phyloP scores from a whole-genome alignment of 371 early-diverging fungal species.

The Mortierella sp. region DNA sequence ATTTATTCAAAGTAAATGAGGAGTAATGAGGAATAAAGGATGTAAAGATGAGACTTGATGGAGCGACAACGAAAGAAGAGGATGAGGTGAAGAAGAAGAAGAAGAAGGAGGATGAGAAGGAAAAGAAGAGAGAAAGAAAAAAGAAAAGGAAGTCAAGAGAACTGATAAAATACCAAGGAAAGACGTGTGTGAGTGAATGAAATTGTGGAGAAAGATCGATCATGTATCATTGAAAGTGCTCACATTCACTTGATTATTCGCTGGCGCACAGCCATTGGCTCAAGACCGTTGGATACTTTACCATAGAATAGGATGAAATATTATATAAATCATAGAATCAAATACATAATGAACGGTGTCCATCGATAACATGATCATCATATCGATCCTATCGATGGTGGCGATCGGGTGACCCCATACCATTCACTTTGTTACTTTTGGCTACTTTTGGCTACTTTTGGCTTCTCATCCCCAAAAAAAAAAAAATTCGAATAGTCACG shows the following conservation, averaged over 20 bases:
- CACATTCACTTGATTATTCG: neutral
- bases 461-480: too few relatives aligned
- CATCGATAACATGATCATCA: too few relatives aligned
- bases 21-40: neutral
- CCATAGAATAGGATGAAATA: neutral
- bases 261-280: conserved; percentile 34
- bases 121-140: neutral
- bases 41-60: neutral
- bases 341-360: too few relatives aligned
- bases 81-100: neutral
- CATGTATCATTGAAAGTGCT: neutral
- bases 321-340: too few relatives aligned
- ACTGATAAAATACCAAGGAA: neutral
- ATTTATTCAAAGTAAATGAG: neutral
- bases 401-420: too few relatives aligned
- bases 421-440: too few relatives aligned
- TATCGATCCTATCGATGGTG: too few relatives aligned
- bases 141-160: neutral
- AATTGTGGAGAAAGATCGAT: neutral
- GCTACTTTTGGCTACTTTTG: too few relatives aligned
- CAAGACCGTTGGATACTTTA: too few relatives aligned
- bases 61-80: neutral
- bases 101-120: neutral
- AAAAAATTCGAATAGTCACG: too few relatives aligned
- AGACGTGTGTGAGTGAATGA: neutral